Evolutionary conservation across 495 filamentous ascomycete species (phyloP), one percentile per base, ranked within the genome.

Genomic region (Hypoxylon cercidicola): DNA sequence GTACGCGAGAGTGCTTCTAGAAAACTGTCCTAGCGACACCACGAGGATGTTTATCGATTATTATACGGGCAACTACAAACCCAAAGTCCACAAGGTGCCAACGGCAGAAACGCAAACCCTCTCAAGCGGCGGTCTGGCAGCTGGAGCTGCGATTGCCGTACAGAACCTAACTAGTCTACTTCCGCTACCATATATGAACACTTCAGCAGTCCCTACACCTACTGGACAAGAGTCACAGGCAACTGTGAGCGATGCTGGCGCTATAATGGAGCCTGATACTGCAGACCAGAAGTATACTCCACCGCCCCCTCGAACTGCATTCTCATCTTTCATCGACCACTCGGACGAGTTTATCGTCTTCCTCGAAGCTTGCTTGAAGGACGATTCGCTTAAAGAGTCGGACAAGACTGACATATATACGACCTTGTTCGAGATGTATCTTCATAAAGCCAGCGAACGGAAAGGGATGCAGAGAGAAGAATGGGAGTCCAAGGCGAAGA

Each of bases 401-500:
- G 90, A 97, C 65, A 90, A 87, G 66, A 81, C 86, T 6, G 96
- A 98, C 74, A 86, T 99, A 39, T 94, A 94, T 75, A 98, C 95
- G 1, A 97, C 95, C 0, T 76, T 99, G 25, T 98, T 99, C 72
- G 95, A 99, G 72, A 97, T 98, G 88, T 99, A 97, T 73, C 82
- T 99, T 18, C 90, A 97, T 67, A 92, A 91, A 55, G 90, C 93
- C 39, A 90, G 85, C 65, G 81, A 86, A n/a, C 88, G 88, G 68
- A 89, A 86, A 64, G 86, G 88, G 39, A 74, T 75, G 45, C 71
- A 75, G 44, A 88, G 86, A 64, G 83, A 89, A 58, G 83, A 89
- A 58, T 99, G 95, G 95, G 92, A 97, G 68, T 81, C 77, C 13
- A 97, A 96, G 72, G 95, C 95, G 1, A 96, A 94, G 76, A 56